phyloP scores from a whole-genome alignment of 148 eudicot species.

The Gaultheria prostrata region DNA sequence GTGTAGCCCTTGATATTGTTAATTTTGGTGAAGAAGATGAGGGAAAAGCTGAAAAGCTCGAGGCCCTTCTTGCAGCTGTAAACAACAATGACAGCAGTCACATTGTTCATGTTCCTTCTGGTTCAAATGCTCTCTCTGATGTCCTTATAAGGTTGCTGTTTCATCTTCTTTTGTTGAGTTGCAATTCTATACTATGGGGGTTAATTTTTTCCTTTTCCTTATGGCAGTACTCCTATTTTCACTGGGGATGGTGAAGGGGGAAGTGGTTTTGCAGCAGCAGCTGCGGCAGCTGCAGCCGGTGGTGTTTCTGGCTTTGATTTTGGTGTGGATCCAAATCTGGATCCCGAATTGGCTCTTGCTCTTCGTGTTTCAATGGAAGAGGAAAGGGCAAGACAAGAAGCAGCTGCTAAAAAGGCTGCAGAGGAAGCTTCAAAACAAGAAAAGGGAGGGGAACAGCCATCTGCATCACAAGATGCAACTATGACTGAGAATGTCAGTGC shows the following conservation, averaged over 20 bases:
- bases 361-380: constrained; percentile 99
- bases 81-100: constrained; percentile 94
- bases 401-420: constrained; percentile 96
- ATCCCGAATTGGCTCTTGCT: constrained; percentile 98
- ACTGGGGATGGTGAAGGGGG: constrained; percentile 98
- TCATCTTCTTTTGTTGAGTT: neutral
- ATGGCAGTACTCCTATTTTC: constrained; percentile 82
- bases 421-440: constrained; percentile 71
- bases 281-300: constrained; percentile 93
- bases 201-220: neutral
- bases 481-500: constrained; percentile 73
- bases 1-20: constrained; percentile 94
- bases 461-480: constrained; percentile 71
- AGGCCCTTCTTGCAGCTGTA: constrained; percentile 83
- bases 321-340: constrained; percentile 98
- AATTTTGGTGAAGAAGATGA: constrained; percentile 96
- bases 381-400: constrained; percentile 99
- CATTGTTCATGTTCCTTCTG: constrained; percentile 85
- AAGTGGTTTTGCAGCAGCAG: constrained; percentile 92
- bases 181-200: neutral
- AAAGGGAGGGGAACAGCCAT: constrained; percentile 58
- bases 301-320: constrained; percentile 92
- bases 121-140: constrained; percentile 81
- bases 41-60: constrained; percentile 82
- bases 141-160: constrained; percentile 72